Evolutionary conservation across 345 rosid species (phyloP).

Genomic region (Crucihimalaya himalaica): DNA sequence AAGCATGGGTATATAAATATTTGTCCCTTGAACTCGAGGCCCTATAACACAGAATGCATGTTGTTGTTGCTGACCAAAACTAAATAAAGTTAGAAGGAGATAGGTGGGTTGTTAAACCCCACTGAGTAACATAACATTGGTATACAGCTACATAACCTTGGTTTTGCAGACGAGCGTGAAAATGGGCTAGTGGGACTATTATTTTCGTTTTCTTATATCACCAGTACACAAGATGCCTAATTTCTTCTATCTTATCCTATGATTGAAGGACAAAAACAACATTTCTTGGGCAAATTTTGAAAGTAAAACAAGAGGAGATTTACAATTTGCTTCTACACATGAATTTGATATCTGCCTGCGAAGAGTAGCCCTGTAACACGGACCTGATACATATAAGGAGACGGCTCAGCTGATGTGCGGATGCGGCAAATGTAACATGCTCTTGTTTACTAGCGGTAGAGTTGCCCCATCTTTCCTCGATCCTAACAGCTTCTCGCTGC

Average conservation of each 20-base stretch:
- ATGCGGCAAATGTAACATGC: conserved; percentile 56
- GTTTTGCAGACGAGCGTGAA: neutral
- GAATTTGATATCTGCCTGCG: too few relatives aligned
- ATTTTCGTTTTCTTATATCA: too few relatives aligned
- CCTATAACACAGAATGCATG: too few relatives aligned
- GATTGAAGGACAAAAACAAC: neutral
- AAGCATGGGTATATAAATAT: too few relatives aligned
- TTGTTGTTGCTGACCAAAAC: too few relatives aligned
- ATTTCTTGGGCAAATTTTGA: neutral
- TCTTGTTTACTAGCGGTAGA: conserved; percentile 82
- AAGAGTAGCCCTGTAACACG: neutral
- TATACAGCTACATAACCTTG: too few relatives aligned
- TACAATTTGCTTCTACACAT: neutral
- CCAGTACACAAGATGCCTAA: neutral
- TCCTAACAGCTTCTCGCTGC: conserved; percentile 74
- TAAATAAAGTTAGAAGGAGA: too few relatives aligned
- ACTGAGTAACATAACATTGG: too few relatives aligned
- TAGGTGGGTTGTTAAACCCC: too few relatives aligned
- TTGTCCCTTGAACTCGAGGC: too few relatives aligned
- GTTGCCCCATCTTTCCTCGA: conserved; percentile 70
- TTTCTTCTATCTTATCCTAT: neutral
- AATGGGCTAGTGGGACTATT: neutral
- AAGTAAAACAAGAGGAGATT: neutral
- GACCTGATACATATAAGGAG: conserved; percentile 9
- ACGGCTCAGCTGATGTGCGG: neutral